Base-by-base conservation (phyloP, 2,329 filamentous ascomycete species). In the Fusarium zealandicum region DNA sequence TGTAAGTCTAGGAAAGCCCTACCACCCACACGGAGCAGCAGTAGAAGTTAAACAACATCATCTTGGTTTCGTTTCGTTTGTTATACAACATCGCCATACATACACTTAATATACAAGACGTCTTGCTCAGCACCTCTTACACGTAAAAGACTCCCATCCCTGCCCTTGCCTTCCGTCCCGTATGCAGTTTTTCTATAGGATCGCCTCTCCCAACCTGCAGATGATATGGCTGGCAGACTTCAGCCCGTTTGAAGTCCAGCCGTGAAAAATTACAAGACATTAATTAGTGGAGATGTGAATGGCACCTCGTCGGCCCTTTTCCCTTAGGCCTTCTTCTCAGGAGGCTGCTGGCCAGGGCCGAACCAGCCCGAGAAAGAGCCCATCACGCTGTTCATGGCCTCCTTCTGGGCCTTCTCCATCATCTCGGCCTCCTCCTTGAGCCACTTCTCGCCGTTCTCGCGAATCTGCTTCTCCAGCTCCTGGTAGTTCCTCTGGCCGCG, bases 391-490 rank as follows among this genome's bases (percentile, higher is more conserved):
- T 89, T 90, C 88, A 96, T 93, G 67, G 89, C 89, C 76, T 96
- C 92, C 70, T 96, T 90, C 74, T 93, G 90, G 59, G 87, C 82
- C 80, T 92, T 93, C 80, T 97, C 93, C 78, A 93, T 89, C 72
- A 90, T 85, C 41, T 88, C 88, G 36, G 90, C 90, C 81, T 96
- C 93, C 75, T 98, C 93, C 80, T 93, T 93, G 65, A 99, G 81
- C 91, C 93, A 97, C 78, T 93, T 92, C 73, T 93, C 92, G 45
- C 93, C 95, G 71, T 98, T 95, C 74, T 96, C 90, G 39, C 89
- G 84, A 67, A 99, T 96, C 78, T 96, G 90, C 76, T 88, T 88
- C 75, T 98, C 93, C 58, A 98, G 82, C 65, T 88, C 77, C 79
- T 96, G 86, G 76, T 98, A 99, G 75, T 93, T 90, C 73, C 89